Percentiles rank a stretch among this genome's conserved stretches.
Conservation (phyloP, 495 filamentous ascomycete genomes). For the Penicillium taxi region DNA sequence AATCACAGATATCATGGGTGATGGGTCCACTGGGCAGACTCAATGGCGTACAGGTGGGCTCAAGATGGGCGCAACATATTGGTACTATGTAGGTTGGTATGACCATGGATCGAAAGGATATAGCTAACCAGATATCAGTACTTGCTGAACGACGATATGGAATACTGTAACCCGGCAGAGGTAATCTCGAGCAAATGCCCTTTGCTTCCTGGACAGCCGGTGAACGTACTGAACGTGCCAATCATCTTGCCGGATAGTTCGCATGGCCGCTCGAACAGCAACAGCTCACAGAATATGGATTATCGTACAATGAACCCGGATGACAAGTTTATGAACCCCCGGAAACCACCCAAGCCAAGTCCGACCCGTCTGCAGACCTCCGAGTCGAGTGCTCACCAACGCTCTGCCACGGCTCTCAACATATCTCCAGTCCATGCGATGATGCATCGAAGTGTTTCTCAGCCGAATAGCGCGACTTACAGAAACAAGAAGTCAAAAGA, state of each 20-base stretch:
- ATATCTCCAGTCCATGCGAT: constrained; percentile 20
- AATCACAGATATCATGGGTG: constrained; percentile 76
- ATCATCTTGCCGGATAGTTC: constrained; percentile 49
- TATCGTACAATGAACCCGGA: constrained; percentile 69
- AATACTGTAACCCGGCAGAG: constrained; percentile 61
- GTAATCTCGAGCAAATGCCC: constrained; percentile 74
- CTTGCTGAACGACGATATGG: constrained; percentile 63
- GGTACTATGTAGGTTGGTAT: constrained; percentile 69
- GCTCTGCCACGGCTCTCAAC: constrained; percentile 18
- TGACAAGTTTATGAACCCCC: constrained; percentile 65
- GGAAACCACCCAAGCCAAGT: constrained; percentile 49
- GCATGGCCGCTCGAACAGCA: constrained; percentile 30
- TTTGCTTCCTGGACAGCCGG: constrained; percentile 73
- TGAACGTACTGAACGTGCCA: constrained; percentile 77
- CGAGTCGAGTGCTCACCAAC: constrained; percentile 39
- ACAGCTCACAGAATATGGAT: constrained; percentile 34
- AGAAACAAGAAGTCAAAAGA: constrained; percentile 18
- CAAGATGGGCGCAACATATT: constrained; percentile 89
- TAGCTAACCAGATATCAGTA: constrained; percentile 48
- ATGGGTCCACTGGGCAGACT: constrained; percentile 52
- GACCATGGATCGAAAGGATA: background rate
- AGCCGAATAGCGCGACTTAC: constrained; percentile 27
- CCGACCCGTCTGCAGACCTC: constrained; percentile 49
- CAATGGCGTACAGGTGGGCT: constrained; percentile 66
- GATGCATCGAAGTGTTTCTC: constrained; percentile 28